These are phyloP conservation scores for Alectoria sarmentosa DNA, from an alignment of 495 filamentous ascomycete genomes.

Conservation along the genomic window DNA sequence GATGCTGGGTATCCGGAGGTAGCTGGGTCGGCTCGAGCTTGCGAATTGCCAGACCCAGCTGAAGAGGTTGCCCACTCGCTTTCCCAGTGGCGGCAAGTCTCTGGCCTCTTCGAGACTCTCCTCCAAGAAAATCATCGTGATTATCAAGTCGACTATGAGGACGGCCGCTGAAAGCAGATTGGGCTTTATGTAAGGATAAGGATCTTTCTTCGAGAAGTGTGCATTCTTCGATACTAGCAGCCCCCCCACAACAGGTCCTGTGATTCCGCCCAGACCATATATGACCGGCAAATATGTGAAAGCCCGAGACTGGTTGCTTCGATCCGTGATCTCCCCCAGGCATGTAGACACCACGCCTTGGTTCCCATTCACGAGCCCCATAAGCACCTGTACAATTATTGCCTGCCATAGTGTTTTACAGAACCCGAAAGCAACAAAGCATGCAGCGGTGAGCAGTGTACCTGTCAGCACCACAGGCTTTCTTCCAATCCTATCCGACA, in stretches of 20 bases:
- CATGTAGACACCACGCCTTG: slow-evolving; percentile 82
- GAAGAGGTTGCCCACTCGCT: slow-evolving; percentile 54
- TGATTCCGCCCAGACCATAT: slow-evolving; percentile 89
- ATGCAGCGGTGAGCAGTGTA: slow-evolving; percentile 69
- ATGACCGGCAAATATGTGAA: slow-evolving; percentile 91
- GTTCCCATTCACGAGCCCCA: slow-evolving; percentile 93
- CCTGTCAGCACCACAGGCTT: slow-evolving; percentile 90
- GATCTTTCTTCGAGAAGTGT: slow-evolving; percentile 41
- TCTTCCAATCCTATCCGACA: slow-evolving; percentile 82
- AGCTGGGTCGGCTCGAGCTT: slow-evolving; percentile 52
- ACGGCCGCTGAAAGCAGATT: slow-evolving; percentile 70
- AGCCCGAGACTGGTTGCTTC: slow-evolving; percentile 83
- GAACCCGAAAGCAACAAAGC: slow-evolving; percentile 84
- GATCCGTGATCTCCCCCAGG: slow-evolving; percentile 89
- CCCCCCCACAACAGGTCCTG: slow-evolving; percentile 85
- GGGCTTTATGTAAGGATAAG: slow-evolving; percentile 78
- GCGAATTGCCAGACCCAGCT: slow-evolving; percentile 69
- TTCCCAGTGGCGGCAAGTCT: slow-evolving; percentile 52
- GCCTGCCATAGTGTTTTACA: slow-evolving; percentile 77
- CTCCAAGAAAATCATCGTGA: slow-evolving; percentile 71
- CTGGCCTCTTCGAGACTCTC: slow-evolving; percentile 78
- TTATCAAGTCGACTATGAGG: slow-evolving; percentile 62
- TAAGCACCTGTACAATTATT: slow-evolving; percentile 73
- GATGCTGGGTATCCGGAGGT: slow-evolving; percentile 35
- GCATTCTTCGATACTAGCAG: slow-evolving; percentile 57